Percentiles rank a stretch among this genome's conserved stretches.
phyloP scores from a whole-genome alignment of 192 early-diverging fungal species.

The Entophlyctis luteolus region DNA sequence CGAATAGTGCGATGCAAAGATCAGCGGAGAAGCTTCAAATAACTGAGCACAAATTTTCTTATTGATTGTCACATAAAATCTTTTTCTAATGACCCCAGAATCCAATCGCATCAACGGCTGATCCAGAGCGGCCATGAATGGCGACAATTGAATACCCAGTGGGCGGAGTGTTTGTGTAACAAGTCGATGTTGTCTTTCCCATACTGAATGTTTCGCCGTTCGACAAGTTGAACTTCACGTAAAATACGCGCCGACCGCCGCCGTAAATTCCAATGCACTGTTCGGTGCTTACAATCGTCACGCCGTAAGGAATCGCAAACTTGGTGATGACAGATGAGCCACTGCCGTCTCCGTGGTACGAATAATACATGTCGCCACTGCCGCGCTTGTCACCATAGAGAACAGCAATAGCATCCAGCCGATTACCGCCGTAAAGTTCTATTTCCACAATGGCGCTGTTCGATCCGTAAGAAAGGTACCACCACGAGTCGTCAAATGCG shows the following conservation, averaged over 20 bases:
- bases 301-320: background rate
- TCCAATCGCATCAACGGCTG: background rate
- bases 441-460: slow-evolving; percentile 8
- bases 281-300: background rate
- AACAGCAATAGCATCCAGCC: slow-evolving; percentile 4
- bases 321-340: background rate
- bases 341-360: background rate
- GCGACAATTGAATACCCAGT: slow-evolving; percentile 6
- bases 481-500: background rate
- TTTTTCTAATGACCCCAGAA: background rate
- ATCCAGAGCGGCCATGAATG: background rate
- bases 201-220: background rate
- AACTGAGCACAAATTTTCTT: no score
- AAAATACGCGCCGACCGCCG: background rate
- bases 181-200: background rate
- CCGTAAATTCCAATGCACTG: background rate
- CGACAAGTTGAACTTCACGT: slow-evolving; percentile 3
- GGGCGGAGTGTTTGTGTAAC: background rate
- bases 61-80: no score
- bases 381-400: slow-evolving; percentile 4
- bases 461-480: background rate
- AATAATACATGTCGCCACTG: background rate
- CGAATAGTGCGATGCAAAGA: no score
- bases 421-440: background rate
- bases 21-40: no score